These are phyloP conservation scores for Thymus mandschuricus DNA, from an alignment of 257 asterid species.

Conservation along the genomic window DNA sequence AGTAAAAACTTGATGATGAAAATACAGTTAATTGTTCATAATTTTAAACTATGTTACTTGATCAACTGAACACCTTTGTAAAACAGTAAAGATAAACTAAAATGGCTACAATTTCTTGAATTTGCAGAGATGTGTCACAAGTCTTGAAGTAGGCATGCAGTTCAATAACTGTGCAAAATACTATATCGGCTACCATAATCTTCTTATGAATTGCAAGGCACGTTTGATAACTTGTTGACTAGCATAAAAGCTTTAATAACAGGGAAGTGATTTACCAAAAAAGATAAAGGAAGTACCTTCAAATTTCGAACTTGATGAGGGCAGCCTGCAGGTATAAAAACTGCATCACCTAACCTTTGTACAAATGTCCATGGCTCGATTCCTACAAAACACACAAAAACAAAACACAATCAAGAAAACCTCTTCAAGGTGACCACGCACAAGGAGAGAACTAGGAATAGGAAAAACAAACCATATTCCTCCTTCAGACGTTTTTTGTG, in stretches of 20 bases:
- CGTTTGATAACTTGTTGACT: neutral
- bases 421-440: neutral
- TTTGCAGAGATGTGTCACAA: neutral
- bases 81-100: neutral
- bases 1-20: neutral
- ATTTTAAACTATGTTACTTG: neutral
- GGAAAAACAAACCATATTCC: constrained; percentile 45
- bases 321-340: constrained; percentile 53
- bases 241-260: neutral
- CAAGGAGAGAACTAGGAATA: too few species aligned
- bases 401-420: constrained; percentile 15
- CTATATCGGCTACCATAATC: neutral
- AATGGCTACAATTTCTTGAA: neutral
- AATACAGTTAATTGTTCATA: neutral
- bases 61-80: neutral
- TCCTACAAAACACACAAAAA: constrained; percentile 31
- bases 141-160: neutral
- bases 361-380: constrained; percentile 59
- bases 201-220: neutral
- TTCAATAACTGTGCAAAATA: neutral
- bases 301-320: constrained; percentile 58
- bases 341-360: constrained; percentile 55
- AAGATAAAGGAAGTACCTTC: constrained; percentile 39
- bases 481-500: constrained; percentile 51
- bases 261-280: neutral